A percentile compares a stretch with the other conserved stretches of the same genome.
Evolutionary conservation across 768 basidiomycete species (phyloP).

Genomic region (Fibroporia radiculosa): DNA sequence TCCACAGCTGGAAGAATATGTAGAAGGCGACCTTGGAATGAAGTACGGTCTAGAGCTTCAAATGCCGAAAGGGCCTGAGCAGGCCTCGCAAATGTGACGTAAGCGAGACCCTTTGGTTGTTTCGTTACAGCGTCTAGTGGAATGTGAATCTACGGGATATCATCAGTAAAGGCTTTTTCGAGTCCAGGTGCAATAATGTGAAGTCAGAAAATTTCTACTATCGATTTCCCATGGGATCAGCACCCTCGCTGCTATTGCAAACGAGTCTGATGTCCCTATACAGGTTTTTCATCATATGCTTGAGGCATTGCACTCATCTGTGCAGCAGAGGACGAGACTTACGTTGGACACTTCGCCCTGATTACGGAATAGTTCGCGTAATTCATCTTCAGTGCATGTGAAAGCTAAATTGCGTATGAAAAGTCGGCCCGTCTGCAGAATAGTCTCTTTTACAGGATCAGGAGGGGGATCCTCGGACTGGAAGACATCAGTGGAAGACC

Average conservation of each 20-base stretch:
- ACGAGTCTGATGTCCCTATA: background rate
- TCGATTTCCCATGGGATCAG: constrained; percentile 44
- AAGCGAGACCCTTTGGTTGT: constrained; percentile 55
- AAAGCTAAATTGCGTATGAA: constrained; percentile 97
- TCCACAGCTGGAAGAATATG: constrained; percentile 87
- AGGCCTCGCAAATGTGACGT: constrained; percentile 41
- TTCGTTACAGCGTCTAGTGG: constrained; percentile 41
- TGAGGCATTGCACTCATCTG: background rate
- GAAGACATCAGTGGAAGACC: background rate
- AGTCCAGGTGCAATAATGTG: no score
- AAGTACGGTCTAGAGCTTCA: constrained; percentile 67
- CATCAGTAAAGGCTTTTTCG: constrained; percentile 4
- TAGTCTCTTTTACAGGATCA: constrained; percentile 34
- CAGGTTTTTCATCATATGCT: no score
- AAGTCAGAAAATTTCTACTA: constrained; percentile 63
- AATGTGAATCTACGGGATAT: constrained; percentile 41
- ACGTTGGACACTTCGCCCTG: constrained; percentile 79
- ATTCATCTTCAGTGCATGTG: constrained; percentile 65
- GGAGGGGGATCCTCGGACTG: constrained; percentile 14
- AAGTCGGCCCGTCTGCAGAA: constrained; percentile 68
- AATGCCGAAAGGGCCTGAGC: constrained; percentile 60
- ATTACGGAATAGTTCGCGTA: constrained; percentile 52
- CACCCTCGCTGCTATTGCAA: constrained; percentile 29
- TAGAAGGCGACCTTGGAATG: constrained; percentile 87
- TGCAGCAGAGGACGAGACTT: constrained; percentile 19